A percentile compares a stretch with the other conserved stretches of the same genome.
Evolutionary conservation across 108 stramenopile species (phyloP).

Genomic region (Stephanodiscus minutulus): DNA sequence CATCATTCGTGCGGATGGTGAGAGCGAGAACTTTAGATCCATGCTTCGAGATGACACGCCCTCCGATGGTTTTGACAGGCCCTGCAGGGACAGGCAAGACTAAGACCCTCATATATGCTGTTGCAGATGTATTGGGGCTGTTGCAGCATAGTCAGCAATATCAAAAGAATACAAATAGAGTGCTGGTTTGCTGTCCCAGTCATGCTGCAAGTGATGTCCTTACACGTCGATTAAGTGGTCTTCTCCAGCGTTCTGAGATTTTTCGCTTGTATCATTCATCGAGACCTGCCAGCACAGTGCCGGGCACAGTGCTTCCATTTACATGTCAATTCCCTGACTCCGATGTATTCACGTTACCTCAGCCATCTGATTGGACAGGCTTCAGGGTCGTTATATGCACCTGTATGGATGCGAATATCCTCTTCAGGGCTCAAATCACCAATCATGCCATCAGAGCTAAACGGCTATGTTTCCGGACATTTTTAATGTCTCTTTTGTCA

Average conservation of each 20-base stretch:
- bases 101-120: constrained; percentile 52
- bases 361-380: constrained; percentile 42
- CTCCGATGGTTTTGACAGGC: constrained; percentile 74
- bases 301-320: constrained; percentile 57
- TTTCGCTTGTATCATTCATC: constrained; percentile 60
- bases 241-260: constrained; percentile 36
- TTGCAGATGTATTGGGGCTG: constrained; percentile 51
- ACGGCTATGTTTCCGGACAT: constrained; percentile 46
- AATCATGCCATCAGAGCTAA: constrained; percentile 57
- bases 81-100: constrained; percentile 77
- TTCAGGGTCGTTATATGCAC: constrained; percentile 72
- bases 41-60: constrained; percentile 47
- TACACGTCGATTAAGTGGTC: constrained; percentile 49
- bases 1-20: constrained; percentile 61
- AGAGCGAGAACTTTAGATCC: constrained; percentile 56
- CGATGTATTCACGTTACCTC: constrained; percentile 56
- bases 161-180: constrained; percentile 39
- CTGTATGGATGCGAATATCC: constrained; percentile 65
- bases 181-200: constrained; percentile 71
- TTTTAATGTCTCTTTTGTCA: constrained; percentile 10
- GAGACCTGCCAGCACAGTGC: constrained; percentile 58
- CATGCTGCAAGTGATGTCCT: constrained; percentile 79
- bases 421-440: constrained; percentile 63
- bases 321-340: constrained; percentile 33
- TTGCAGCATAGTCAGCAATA: neutral